Conservation (phyloP, 805 yeast genomes). For the Lipomyces oligophaga region DNA sequence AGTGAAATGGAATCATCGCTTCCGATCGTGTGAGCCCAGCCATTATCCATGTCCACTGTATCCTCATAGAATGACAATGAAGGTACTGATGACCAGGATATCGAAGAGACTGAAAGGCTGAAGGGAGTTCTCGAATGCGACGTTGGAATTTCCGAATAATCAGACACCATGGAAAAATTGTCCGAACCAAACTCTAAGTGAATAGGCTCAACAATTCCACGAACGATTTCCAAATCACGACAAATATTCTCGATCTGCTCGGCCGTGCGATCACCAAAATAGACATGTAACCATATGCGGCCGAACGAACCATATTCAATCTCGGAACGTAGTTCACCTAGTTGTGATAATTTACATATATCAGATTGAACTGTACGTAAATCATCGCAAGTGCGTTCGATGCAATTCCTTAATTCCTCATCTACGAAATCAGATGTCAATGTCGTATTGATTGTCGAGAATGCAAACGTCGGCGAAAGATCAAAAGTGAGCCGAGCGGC, state of each 20-base stretch:
- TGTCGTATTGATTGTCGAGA: slow-evolving; percentile 43
- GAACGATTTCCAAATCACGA: slow-evolving; percentile 3
- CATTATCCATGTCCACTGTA: too few species aligned
- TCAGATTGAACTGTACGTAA: slow-evolving; percentile 36
- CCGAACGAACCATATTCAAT: slow-evolving; percentile 3
- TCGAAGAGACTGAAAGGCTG: too few species aligned
- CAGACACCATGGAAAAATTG: too few species aligned
- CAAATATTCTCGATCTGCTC: slow-evolving; percentile 8
- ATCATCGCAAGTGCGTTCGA: slow-evolving; percentile 32
- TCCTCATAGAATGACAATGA: too few species aligned
- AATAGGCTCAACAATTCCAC: slow-evolving; percentile 3
- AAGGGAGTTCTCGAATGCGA: too few species aligned
- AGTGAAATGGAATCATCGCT: too few species aligned
- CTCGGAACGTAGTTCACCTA: slow-evolving; percentile 6
- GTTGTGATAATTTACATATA: slow-evolving; percentile 13
- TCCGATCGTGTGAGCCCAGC: too few species aligned
- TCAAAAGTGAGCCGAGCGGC: slow-evolving; percentile 53
- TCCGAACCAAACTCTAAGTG: too few species aligned
- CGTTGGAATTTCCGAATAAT: too few species aligned
- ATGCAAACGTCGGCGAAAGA: slow-evolving; percentile 41
- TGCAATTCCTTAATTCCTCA: slow-evolving; percentile 39
- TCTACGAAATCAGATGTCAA: slow-evolving; percentile 47
- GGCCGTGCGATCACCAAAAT: slow-evolving; percentile 4
- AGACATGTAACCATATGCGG: slow-evolving; percentile 1
- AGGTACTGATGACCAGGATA: too few species aligned